Evolutionary conservation across 2,329 filamentous ascomycete genomes (phyloP).

Genomic region (Neospermospora avenae): DNA sequence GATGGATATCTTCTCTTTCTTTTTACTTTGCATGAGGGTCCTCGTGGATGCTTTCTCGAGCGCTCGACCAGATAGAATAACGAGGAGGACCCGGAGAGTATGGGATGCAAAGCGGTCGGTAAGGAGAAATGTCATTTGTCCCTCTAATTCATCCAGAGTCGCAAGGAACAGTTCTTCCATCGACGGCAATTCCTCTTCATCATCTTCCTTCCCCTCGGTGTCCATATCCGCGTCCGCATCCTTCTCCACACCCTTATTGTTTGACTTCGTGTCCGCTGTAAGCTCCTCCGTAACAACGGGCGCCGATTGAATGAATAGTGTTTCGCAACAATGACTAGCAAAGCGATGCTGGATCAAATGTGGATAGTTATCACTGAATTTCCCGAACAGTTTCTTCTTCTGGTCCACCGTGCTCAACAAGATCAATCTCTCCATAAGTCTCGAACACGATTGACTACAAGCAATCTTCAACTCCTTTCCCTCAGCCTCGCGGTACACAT

Average conservation of each 20-base stretch:
- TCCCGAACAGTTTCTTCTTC: constrained; percentile 81
- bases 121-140: constrained; percentile 75
- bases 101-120: constrained; percentile 91
- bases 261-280: constrained; percentile 41
- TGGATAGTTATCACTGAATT: constrained; percentile 82
- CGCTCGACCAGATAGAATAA: constrained; percentile 81
- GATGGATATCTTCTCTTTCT: constrained; percentile 78
- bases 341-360: constrained; percentile 93
- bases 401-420: constrained; percentile 73
- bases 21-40: constrained; percentile 83
- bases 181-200: constrained; percentile 50
- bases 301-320: constrained; percentile 80
- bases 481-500: constrained; percentile 79
- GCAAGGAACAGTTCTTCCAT: constrained; percentile 85
- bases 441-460: constrained; percentile 91
- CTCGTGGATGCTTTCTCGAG: constrained; percentile 67
- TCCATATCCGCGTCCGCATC: constrained; percentile 50
- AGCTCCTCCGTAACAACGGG: constrained; percentile 74
- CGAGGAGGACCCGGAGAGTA: constrained; percentile 77
- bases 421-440: constrained; percentile 88
- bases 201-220: constrained; percentile 36
- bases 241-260: constrained; percentile 39
- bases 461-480: constrained; percentile 96
- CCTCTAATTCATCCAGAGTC: constrained; percentile 84
- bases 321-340: constrained; percentile 95